phyloP scores from a whole-genome alignment of 1,284 basidiomycete genomes.

The Papiliotrema flavescens region DNA sequence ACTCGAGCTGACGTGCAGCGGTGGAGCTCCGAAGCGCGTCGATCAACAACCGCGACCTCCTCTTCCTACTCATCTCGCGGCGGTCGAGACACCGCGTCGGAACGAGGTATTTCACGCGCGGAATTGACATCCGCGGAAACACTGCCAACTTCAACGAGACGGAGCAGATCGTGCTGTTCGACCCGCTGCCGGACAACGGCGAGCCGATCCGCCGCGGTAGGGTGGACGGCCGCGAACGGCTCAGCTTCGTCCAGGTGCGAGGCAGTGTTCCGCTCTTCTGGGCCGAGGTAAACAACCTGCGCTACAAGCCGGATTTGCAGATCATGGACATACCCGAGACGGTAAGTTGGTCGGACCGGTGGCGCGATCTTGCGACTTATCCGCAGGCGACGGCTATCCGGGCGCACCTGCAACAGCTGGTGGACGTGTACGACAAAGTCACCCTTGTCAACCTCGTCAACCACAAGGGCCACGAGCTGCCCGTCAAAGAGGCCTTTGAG shows the following conservation, averaged over 20 bases:
- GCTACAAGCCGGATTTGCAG: constrained; percentile 95
- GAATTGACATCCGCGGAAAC: constrained; percentile 67
- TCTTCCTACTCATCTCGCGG: constrained; percentile 84
- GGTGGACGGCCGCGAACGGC: constrained; percentile 51
- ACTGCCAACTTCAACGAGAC: constrained; percentile 90
- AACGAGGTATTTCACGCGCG: constrained; percentile 94
- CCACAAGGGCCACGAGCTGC: constrained; percentile 89
- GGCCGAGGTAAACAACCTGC: constrained; percentile 93
- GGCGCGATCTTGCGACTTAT: neutral
- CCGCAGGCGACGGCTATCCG: constrained; percentile 66
- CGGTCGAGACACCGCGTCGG: constrained; percentile 91
- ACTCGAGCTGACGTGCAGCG: constrained; percentile 54
- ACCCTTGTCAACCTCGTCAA: constrained; percentile 91
- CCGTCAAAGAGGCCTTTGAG: constrained; percentile 95
- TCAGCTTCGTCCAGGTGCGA: constrained; percentile 89
- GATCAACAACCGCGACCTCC: constrained; percentile 75
- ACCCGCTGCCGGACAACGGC: constrained; percentile 53
- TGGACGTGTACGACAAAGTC: constrained; percentile 73
- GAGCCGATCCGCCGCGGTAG: constrained; percentile 33
- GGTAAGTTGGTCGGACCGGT: constrained; percentile 49
- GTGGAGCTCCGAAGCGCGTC: constrained; percentile 78
- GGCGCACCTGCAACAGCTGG: constrained; percentile 72
- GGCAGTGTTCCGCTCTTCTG: constrained; percentile 94
- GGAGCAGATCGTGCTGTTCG: constrained; percentile 82
- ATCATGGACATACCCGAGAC: constrained; percentile 89